These are phyloP conservation scores for Ceratobasidium sp. DNA, from an alignment of 1,284 basidiomycete species.

Conservation along the genomic window DNA sequence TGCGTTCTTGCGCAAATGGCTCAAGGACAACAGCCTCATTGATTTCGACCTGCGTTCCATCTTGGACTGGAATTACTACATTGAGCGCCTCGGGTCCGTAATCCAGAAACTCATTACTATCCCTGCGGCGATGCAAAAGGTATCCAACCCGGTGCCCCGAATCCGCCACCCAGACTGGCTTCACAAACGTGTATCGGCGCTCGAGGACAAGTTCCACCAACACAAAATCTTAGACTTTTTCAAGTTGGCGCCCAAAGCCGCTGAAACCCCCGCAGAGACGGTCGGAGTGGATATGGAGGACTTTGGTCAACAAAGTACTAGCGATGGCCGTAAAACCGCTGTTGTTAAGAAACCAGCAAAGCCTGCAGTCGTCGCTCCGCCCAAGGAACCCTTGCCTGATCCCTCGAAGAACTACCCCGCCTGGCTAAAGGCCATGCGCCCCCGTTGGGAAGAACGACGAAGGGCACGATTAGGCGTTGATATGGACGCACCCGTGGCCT, in stretches of 20 bases:
- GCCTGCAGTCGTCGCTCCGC: conserved; percentile 49
- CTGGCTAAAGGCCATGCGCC: conserved; percentile 84
- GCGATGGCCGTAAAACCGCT: conserved; percentile 58
- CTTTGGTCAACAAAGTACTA: conserved; percentile 56
- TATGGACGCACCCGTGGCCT: conserved; percentile 64
- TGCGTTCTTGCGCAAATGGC: conserved; percentile 93
- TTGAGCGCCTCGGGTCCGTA: conserved; percentile 96
- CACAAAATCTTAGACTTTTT: conserved; percentile 98
- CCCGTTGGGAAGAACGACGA: conserved; percentile 78
- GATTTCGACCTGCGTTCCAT: conserved; percentile 95
- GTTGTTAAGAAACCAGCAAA: conserved; percentile 64
- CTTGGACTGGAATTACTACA: conserved; percentile 99
- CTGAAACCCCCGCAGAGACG: conserved; percentile 49
- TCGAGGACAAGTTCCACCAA: conserved; percentile 97
- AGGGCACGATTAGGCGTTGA: conserved; percentile 61
- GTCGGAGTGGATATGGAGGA: conserved; percentile 74
- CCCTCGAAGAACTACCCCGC: conserved; percentile 74
- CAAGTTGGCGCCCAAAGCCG: conserved; percentile 53
- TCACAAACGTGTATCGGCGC: conserved; percentile 86
- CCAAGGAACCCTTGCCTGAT: conserved; percentile 63
- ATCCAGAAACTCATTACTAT: conserved; percentile 99
- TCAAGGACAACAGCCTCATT: conserved; percentile 89
- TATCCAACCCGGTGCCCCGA: conserved; percentile 94
- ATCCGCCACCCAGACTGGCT: conserved; percentile 99
- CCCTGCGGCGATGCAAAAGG: conserved; percentile 98